phyloP scores from a whole-genome alignment of 805 yeast species.

The Wickerhamomyces silvicola region DNA sequence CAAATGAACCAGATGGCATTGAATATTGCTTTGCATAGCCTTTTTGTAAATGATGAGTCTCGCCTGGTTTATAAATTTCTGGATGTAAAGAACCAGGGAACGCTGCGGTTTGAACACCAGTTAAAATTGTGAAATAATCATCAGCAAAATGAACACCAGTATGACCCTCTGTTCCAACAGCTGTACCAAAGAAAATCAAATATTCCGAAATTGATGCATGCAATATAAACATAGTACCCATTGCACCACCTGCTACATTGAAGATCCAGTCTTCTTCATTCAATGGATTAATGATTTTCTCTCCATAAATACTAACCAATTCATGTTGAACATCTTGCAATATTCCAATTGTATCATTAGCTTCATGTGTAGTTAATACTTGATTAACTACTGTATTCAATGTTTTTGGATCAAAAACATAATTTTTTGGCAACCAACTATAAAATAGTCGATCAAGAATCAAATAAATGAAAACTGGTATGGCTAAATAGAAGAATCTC shows the following conservation, averaged over 20 bases:
- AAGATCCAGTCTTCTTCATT: conserved; percentile 85
- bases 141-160: conserved; percentile 95
- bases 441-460: conserved; percentile 37
- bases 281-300: conserved; percentile 61
- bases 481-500: conserved; percentile 13
- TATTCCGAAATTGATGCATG: conserved; percentile 95
- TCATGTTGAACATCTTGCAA: conserved; percentile 54
- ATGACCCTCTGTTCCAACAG: conserved; percentile 95
- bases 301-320: conserved; percentile 63
- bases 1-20: conserved; percentile 79
- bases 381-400: conserved; percentile 53
- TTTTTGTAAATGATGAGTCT: conserved; percentile 68
- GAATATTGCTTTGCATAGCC: conserved; percentile 79
- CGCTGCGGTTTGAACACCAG: conserved; percentile 75
- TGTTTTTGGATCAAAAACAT: conserved; percentile 60
- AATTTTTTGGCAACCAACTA: conserved; percentile 66
- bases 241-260: conserved; percentile 98
- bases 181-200: conserved; percentile 86
- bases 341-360: conserved; percentile 54
- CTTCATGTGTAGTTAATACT: conserved; percentile 47
- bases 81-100: conserved; percentile 54
- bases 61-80: conserved; percentile 81
- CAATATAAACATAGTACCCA: conserved; percentile 92
- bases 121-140: conserved; percentile 87
- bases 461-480: conserved; percentile 25